Evolutionary conservation across 192 early-diverging fungal species (phyloP).

Genomic region (Funneliformis geosporum): DNA sequence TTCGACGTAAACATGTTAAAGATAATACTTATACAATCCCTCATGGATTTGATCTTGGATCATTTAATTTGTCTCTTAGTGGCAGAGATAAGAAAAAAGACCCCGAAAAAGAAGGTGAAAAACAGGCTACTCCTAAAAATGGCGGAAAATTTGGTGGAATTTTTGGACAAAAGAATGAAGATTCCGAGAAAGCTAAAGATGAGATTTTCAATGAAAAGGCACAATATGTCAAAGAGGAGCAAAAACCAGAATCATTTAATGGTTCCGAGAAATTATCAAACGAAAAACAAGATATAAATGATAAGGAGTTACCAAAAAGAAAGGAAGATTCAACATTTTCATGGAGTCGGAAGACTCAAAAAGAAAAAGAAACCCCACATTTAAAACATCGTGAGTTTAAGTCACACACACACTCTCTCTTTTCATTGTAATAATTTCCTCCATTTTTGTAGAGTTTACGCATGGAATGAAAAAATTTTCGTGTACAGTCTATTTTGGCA

Average conservation of each 20-base stretch:
- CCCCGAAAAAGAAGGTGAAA: not conserved
- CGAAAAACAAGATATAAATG: not conserved
- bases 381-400: conserved; percentile 56
- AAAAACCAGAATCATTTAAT: not conserved
- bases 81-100: conserved; percentile 12
- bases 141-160: not conserved
- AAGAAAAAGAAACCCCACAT: conserved; percentile 42
- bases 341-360: conserved; percentile 1
- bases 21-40: not conserved
- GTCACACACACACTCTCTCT: not conserved
- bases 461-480: conserved; percentile 71
- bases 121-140: not conserved
- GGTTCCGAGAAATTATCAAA: not conserved
- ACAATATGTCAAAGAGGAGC: not conserved
- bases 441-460: conserved; percentile 53
- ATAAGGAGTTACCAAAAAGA: not conserved
- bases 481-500: conserved; percentile 84
- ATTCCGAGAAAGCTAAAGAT: not conserved
- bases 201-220: not conserved
- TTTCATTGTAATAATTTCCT: not conserved
- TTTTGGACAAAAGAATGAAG: not conserved
- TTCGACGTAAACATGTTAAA: not conserved
- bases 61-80: conserved; percentile 10
- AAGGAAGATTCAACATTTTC: too few species aligned
- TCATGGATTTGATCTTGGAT: not conserved